Evolutionary conservation across 1,139 yeast genomes (phyloP).

Genomic region (Cylindricascospora bacillispora): DNA sequence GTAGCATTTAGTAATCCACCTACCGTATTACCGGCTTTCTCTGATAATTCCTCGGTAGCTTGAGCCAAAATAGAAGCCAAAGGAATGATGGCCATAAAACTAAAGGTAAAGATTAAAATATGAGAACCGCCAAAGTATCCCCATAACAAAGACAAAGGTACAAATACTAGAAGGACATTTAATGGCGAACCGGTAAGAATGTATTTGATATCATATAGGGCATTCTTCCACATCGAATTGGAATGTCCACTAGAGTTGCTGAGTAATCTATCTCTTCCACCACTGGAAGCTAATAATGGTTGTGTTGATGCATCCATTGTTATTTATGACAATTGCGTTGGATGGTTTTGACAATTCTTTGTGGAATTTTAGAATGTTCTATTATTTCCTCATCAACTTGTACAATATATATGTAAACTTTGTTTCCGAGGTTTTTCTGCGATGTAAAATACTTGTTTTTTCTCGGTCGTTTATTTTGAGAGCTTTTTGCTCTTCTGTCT

Average conservation of each 20-base stretch:
- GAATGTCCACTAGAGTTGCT: too few relatives aligned
- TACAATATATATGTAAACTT: too few relatives aligned
- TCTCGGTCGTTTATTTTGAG: too few relatives aligned
- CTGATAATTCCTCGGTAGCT: slow-evolving; percentile 88
- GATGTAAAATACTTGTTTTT: too few relatives aligned
- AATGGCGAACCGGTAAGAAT: slow-evolving; percentile 58
- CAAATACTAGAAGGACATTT: slow-evolving; percentile 64
- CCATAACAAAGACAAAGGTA: slow-evolving; percentile 75
- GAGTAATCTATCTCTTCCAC: too few relatives aligned
- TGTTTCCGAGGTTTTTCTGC: too few relatives aligned
- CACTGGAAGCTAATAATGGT: slow-evolving; percentile 4
- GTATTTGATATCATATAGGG: slow-evolving; percentile 10
- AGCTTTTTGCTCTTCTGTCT: too few relatives aligned
- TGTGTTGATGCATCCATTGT: slow-evolving; percentile 11
- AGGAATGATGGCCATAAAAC: slow-evolving; percentile 85
- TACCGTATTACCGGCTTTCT: slow-evolving; percentile 71
- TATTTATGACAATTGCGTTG: background rate
- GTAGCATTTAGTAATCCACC: slow-evolving; percentile 94
- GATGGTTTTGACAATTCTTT: background rate
- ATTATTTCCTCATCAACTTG: too few relatives aligned
- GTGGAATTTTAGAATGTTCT: too few relatives aligned
- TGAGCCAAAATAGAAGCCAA: slow-evolving; percentile 79
- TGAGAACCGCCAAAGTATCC: slow-evolving; percentile 42
- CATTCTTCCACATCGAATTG: too few relatives aligned
- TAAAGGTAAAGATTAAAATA: slow-evolving; percentile 50